Base-by-base conservation (phyloP, 2,329 filamentous ascomycete genomes). In the Penicillium sclerotiorum region DNA sequence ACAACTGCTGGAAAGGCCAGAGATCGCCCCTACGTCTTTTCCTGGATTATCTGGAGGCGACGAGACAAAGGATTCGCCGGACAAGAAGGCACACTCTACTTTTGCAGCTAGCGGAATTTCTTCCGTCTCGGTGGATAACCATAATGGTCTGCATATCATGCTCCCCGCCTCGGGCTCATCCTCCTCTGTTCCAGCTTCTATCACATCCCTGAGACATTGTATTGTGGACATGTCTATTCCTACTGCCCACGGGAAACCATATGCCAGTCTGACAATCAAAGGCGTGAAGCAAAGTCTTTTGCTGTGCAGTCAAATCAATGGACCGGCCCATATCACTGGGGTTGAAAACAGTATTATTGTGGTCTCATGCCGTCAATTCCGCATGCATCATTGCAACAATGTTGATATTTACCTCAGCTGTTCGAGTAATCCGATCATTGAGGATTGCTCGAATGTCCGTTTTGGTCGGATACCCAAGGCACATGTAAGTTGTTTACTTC, bases 361-460 rank as follows among this genome's bases (percentile, higher is more conserved):
- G 0, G 84, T 96, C 2, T 80, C 83, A 6, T 88, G 89, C 45
- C 81, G 88, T n/a, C 94, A 99, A 70, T 90, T 96, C 62, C 83
- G 94, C 18, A 93, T 99, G 76, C 94, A 99, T 68, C 88, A 93
- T 58, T 95, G 90, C 65, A 78, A 76, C 37, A 82, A 91, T 53
- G 88, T 95, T 28, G 84, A 90, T 58, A 80, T 99, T 9, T 97
- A 97, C 67, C 77, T 99, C 50, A 82, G 87, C 57, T 92, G 89
- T 65, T 77, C 79, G 1, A 94, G 89, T 62, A 85, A 91, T 54
- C 94, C 94, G 0, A 96, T 99, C 60, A 95, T 99, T 56, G 94
- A 99, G 71, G 87, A 94, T 58, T 97, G 93, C 67, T 80, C 73
- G 20, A 80, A 78, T 12, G 82, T 99, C 66, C 80, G 86, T 9